These are phyloP conservation scores for Udeniomyces megalosporus DNA, from an alignment of 768 basidiomycete species.

Conservation along the genomic window DNA sequence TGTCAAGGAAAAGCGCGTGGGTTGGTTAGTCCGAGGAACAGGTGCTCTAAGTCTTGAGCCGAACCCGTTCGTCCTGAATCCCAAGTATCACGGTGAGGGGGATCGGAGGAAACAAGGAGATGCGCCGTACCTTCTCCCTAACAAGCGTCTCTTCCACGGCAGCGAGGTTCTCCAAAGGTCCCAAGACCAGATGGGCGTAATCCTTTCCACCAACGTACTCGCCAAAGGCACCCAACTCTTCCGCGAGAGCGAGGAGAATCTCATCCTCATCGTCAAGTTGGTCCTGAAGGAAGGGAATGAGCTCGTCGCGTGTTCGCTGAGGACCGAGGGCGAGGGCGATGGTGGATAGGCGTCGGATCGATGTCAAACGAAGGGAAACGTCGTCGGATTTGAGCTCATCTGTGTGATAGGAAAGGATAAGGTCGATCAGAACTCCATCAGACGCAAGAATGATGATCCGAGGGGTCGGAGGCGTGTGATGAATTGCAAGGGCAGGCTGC, in stretches of 20 bases:
- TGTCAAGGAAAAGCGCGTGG: neutral
- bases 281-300: slow-evolving; percentile 92
- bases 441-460: too few relatives aligned
- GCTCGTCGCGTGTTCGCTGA: slow-evolving; percentile 84
- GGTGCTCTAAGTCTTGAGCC: neutral
- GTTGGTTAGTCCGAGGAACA: neutral
- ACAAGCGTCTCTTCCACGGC: slow-evolving; percentile 96
- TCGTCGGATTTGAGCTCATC: slow-evolving; percentile 51
- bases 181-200: slow-evolving; percentile 70
- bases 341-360: slow-evolving; percentile 91
- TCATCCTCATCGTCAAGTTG: slow-evolving; percentile 99
- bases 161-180: slow-evolving; percentile 84
- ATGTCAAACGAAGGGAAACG: slow-evolving; percentile 84
- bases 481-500: neutral
- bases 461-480: too few relatives aligned
- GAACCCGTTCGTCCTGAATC: neutral
- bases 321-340: slow-evolving; percentile 93
- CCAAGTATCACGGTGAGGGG: too few relatives aligned
- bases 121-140: slow-evolving; percentile 68
- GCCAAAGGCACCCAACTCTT: slow-evolving; percentile 66
- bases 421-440: neutral
- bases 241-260: slow-evolving; percentile 83
- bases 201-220: slow-evolving; percentile 87
- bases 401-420: neutral
- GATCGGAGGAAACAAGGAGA: neutral